These are phyloP conservation scores for Gossypium stocksii DNA, from an alignment of 345 rosid species.

Conservation along the genomic window DNA sequence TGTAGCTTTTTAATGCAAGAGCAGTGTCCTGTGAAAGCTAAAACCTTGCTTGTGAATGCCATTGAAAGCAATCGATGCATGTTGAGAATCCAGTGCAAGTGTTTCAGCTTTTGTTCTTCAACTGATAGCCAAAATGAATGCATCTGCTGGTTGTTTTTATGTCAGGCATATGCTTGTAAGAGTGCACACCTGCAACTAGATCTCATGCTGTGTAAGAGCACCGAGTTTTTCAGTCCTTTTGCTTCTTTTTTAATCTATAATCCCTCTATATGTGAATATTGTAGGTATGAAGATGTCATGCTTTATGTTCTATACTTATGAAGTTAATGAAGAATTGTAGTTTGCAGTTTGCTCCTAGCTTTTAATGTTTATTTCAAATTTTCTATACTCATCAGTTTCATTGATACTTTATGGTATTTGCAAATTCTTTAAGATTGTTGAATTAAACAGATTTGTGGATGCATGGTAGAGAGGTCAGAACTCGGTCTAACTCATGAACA, in stretches of 20 bases:
- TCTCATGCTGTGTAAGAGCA: constrained; percentile 32
- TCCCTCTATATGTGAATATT: constrained; percentile 48
- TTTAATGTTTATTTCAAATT: not conserved
- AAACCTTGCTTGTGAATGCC: constrained; percentile 17
- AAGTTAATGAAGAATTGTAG: constrained; percentile 28
- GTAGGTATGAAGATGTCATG: constrained; percentile 41
- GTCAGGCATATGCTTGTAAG: constrained; percentile 46
- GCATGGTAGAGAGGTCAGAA: not conserved
- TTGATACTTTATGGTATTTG: not conserved
- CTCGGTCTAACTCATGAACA: too few species aligned
- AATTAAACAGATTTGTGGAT: not conserved
- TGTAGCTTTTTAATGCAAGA: constrained; percentile 16
- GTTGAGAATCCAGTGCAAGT: constrained; percentile 15
- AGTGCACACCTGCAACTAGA: constrained; percentile 34
- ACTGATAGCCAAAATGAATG: constrained; percentile 30
- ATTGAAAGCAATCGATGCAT: constrained; percentile 7
- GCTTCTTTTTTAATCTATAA: constrained; percentile 20
- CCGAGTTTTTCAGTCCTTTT: constrained; percentile 32
- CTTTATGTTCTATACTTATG: constrained; percentile 30
- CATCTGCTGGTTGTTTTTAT: constrained; percentile 46
- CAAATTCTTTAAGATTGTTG: not conserved
- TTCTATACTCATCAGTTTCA: not conserved
- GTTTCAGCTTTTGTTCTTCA: constrained; percentile 20
- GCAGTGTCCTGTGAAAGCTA: constrained; percentile 23
- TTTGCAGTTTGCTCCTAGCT: constrained; percentile 22